Evolutionary conservation across 2,329 filamentous ascomycete genomes (phyloP).

Genomic region (Lizonia empirigonia): DNA sequence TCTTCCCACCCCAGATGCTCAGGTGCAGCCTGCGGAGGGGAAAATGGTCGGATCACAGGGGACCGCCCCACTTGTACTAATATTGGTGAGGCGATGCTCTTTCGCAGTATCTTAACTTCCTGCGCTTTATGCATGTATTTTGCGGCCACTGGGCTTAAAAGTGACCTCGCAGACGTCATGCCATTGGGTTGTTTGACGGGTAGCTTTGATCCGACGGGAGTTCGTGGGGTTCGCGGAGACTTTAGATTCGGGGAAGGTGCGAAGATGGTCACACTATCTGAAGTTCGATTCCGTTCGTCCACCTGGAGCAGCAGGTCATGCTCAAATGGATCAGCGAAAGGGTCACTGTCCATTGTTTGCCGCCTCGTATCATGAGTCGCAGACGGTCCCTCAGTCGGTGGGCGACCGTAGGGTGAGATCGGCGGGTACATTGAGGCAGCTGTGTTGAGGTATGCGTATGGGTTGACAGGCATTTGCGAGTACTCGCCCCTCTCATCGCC

Average conservation of each 20-base stretch:
- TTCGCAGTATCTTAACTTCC: conserved; percentile 13
- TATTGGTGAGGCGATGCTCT: conserved; percentile 11
- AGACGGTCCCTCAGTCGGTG: conserved; percentile 10
- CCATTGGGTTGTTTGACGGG: conserved; percentile 10
- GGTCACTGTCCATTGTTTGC: conserved; percentile 22
- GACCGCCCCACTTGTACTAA: conserved; percentile 12
- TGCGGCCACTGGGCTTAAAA: conserved; percentile 12
- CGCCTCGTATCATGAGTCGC: background rate
- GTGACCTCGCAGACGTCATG: conserved; percentile 7
- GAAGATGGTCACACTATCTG: conserved; percentile 35
- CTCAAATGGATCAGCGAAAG: conserved; percentile 35
- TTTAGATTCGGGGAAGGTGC: conserved; percentile 29
- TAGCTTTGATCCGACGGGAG: conserved; percentile 14
- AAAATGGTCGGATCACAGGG: conserved; percentile 11
- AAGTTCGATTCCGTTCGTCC: conserved; percentile 35
- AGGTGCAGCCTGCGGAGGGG: conserved; percentile 14
- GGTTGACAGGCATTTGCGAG: conserved; percentile 21
- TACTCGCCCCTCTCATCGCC: conserved; percentile 26
- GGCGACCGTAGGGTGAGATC: conserved; percentile 28
- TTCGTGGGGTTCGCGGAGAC: conserved; percentile 28
- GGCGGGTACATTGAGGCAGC: conserved; percentile 28
- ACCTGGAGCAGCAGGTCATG: conserved; percentile 40
- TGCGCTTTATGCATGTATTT: conserved; percentile 13
- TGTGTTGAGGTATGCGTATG: conserved; percentile 23
- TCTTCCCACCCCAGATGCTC: conserved; percentile 39